phyloP scores from a whole-genome alignment of 2,329 filamentous ascomycete genomes.

The Cladosporium sphaerospermum region DNA sequence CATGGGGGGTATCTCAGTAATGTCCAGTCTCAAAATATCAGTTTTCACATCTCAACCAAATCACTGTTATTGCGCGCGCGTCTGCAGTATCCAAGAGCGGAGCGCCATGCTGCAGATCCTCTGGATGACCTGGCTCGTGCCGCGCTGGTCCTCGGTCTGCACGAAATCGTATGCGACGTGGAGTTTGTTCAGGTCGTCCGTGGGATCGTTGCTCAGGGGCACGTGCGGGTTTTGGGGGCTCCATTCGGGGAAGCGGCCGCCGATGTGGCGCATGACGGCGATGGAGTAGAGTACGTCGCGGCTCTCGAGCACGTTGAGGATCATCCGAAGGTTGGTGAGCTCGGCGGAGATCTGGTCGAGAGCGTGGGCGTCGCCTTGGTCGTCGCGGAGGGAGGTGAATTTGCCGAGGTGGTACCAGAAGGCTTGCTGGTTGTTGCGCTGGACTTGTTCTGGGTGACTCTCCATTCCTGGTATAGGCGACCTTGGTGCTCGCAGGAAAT shows the following conservation, averaged over 20 bases:
- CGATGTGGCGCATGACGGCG: slow-evolving; percentile 69
- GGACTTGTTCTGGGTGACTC: slow-evolving; percentile 39
- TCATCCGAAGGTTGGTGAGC: slow-evolving; percentile 58
- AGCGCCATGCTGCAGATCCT: slow-evolving; percentile 45
- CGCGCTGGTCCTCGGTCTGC: slow-evolving; percentile 39
- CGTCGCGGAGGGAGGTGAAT: slow-evolving; percentile 60
- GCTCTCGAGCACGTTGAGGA: slow-evolving; percentile 76
- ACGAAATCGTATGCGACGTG: slow-evolving; percentile 45
- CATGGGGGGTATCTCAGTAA: no score
- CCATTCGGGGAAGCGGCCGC: slow-evolving; percentile 50
- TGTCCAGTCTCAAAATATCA: no score
- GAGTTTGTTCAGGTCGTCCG: slow-evolving; percentile 39
- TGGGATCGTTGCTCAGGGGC: slow-evolving; percentile 28
- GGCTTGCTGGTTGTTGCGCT: slow-evolving; percentile 30
- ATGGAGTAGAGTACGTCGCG: slow-evolving; percentile 88
- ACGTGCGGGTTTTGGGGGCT: slow-evolving; percentile 22
- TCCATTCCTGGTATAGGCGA: slow-evolving; percentile 31
- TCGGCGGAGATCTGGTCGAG: slow-evolving; percentile 47
- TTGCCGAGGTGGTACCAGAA: slow-evolving; percentile 79
- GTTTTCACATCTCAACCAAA: no score
- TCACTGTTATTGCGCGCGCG: neutral
- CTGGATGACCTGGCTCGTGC: slow-evolving; percentile 43
- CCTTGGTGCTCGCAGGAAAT: slow-evolving; percentile 52
- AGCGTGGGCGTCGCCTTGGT: slow-evolving; percentile 49
- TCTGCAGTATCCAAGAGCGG: slow-evolving; percentile 33